Base-by-base conservation (phyloP, 2,329 filamentous ascomycete genomes). In the Aspergillus cejpii region DNA sequence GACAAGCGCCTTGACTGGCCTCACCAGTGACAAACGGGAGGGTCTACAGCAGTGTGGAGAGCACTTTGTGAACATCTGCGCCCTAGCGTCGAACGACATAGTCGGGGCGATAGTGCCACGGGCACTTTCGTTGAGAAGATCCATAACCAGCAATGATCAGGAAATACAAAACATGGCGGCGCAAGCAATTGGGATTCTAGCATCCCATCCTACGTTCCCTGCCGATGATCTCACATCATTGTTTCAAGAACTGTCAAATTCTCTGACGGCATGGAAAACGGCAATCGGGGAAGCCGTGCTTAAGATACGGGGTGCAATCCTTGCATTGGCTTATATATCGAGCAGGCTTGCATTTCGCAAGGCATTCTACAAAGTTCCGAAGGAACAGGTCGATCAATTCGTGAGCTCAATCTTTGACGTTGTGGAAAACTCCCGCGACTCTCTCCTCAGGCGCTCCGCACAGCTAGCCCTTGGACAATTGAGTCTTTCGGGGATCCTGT, bases 161-260 rank as follows among this genome's bases (percentile, higher is more conserved):
- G 76, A 80, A 43, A 75, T 84, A 5, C 78, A 90, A 27, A 71
- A 74, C 28, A 71, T 83, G 21, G 82, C 83, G 1, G 82, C 87
- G 12, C 81, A 81, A 48, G 78, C 81, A 0, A 80, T 89, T 55
- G 90, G 89, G 0, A 84, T 95, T 10, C 67, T 96, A 4, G 81
- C 78, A 1, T 84, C 87, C 0, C 85, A 91, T 61, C 58, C 66
- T 23, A 58, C 64, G 3, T 66, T 68, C 45, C 56, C 72, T 2
- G 53, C 67, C 0, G 57, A 64, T 10, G 58, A 68, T 3, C 56
- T 81, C 10, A 56, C 67, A 6, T 65, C 63, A 12, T 64, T 72
- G 6, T 59, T 81, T 19, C 52, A 64, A 12, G 58, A 66, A 0
- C 67, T 84, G 11, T 66, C 78, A 5, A 57, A 64, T 12, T 72